Conservation (phyloP, 2,329 filamentous ascomycete genomes). For the Penicillium italicum region DNA sequence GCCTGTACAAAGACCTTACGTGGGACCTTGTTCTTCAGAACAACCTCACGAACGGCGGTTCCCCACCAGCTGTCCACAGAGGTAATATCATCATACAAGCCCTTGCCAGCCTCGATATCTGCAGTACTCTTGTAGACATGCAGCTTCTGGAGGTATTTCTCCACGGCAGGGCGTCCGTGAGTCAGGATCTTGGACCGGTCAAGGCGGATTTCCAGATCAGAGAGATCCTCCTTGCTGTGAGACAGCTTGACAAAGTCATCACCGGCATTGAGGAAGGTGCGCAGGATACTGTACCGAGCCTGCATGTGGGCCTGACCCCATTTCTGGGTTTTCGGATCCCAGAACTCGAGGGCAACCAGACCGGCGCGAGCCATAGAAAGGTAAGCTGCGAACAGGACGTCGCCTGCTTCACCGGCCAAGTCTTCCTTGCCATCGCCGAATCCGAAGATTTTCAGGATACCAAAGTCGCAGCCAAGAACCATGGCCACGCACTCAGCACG, state of each 20-base stretch:
- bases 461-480: constrained; percentile 83
- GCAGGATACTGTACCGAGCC: constrained; percentile 81
- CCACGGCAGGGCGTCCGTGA: constrained; percentile 76
- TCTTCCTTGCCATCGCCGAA: constrained; percentile 74
- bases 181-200: constrained; percentile 84
- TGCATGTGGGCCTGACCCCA: constrained; percentile 94
- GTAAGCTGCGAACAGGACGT: constrained; percentile 84
- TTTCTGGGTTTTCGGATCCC: constrained; percentile 85
- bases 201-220: constrained; percentile 75
- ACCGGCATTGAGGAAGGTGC: constrained; percentile 74
- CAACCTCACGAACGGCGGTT: constrained; percentile 64
- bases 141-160: constrained; percentile 82
- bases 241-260: constrained; percentile 80
- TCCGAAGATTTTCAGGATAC: constrained; percentile 84
- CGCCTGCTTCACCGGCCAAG: constrained; percentile 72
- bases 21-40: constrained; percentile 57
- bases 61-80: constrained; percentile 82
- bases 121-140: constrained; percentile 91
- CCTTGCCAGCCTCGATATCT: constrained; percentile 71
- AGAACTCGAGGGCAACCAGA: constrained; percentile 82
- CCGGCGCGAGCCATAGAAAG: constrained; percentile 94
- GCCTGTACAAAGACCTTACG: constrained; percentile 85
- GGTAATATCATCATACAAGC: constrained; percentile 81
- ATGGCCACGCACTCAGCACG: constrained; percentile 92
- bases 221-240: constrained; percentile 69